These are phyloP conservation scores for Penicillium psychrofluorescens DNA, from an alignment of 495 filamentous ascomycete species.

Conservation along the genomic window DNA sequence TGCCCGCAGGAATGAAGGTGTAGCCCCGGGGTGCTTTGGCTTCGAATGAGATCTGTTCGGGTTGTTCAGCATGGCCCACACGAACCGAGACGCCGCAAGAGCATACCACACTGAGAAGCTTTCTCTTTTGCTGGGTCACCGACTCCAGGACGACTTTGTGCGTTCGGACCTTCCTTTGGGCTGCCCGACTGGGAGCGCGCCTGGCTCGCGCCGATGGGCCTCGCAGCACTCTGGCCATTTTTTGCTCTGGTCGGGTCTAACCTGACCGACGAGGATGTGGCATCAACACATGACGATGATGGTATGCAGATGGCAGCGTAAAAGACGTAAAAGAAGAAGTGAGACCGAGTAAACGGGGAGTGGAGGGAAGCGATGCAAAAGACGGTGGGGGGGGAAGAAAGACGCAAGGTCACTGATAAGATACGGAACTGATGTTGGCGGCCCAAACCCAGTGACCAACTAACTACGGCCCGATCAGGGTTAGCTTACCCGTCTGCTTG, in stretches of 20 bases:
- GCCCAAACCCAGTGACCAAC: constrained; percentile 17
- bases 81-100: neutral
- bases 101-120: constrained; percentile 50
- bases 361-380: neutral
- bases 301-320: neutral
- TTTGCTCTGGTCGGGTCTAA: constrained; percentile 8
- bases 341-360: neutral
- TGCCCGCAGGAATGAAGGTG: constrained; percentile 75
- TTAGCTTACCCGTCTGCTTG: too few species aligned
- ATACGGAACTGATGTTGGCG: constrained; percentile 7
- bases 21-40: constrained; percentile 65
- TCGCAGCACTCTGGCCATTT: constrained; percentile 33
- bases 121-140: constrained; percentile 54
- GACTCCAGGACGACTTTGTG: constrained; percentile 54
- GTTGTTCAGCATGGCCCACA: constrained; percentile 14
- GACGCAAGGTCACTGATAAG: constrained; percentile 1
- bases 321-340: neutral
- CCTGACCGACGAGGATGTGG: too few species aligned
- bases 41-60: constrained; percentile 39
- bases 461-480: too few species aligned
- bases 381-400: constrained; percentile 1
- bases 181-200: constrained; percentile 24
- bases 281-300: too few species aligned
- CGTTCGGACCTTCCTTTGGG: constrained; percentile 33
- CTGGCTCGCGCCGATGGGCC: constrained; percentile 24